Percentiles rank a stretch among this genome's conserved stretches.
Conservation (phyloP, 2,329 filamentous ascomycete species). For the Nothophaeocryptopus gaeumannii region DNA sequence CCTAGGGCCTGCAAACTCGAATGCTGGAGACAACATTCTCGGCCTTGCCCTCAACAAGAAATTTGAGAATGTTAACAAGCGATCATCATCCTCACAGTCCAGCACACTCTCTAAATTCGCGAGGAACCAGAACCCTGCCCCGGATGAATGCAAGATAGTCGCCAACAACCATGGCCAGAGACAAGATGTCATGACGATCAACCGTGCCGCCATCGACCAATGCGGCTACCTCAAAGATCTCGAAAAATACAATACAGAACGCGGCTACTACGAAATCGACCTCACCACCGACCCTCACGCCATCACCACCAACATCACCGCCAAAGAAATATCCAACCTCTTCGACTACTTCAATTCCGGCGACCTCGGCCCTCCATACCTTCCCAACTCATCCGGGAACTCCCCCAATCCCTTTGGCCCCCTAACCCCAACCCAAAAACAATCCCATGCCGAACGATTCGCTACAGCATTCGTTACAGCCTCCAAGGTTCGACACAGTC, state of each 20-base stretch:
- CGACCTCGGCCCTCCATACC: constrained; percentile 13
- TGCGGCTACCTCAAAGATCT: constrained; percentile 9
- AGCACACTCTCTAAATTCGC: background rate
- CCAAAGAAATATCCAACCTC: constrained; percentile 6
- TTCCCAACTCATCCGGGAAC: constrained; percentile 7
- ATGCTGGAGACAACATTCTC: background rate
- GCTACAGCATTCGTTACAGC: constrained; percentile 18
- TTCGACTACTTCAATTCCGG: constrained; percentile 8
- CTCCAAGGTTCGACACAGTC: constrained; percentile 16
- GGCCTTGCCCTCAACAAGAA: background rate
- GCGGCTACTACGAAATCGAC: constrained; percentile 7
- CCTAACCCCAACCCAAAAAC: constrained; percentile 7
- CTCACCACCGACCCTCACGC: constrained; percentile 8
- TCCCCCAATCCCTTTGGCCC: background rate
- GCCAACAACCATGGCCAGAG: background rate
- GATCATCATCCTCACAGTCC: background rate
- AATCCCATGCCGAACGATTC: constrained; percentile 10
- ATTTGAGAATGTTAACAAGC: background rate
- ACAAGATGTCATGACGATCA: background rate
- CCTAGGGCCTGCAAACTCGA: background rate
- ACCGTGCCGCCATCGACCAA: background rate
- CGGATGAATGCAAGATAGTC: background rate
- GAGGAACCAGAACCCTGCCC: background rate
- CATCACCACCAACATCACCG: background rate
- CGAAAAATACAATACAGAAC: background rate